phyloP scores from a whole-genome alignment of 768 basidiomycete species.

The Candolleomyces aberdarensis region DNA sequence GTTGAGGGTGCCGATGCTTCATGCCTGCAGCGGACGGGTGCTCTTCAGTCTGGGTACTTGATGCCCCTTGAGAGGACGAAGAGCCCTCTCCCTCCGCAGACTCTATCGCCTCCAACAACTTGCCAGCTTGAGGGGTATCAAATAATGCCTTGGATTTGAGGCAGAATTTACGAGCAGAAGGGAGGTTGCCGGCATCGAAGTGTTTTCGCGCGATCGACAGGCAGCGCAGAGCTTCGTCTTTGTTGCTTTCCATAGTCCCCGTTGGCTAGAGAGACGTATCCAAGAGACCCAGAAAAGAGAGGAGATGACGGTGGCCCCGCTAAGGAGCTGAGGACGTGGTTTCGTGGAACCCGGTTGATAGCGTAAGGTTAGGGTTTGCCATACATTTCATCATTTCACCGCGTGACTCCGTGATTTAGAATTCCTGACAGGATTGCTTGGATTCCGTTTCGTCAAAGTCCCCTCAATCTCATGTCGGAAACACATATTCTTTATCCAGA shows the following conservation, averaged over 20 bases:
- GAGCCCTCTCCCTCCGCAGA: slow-evolving; percentile 34
- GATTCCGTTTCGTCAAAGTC: background rate
- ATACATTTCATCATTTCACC: background rate
- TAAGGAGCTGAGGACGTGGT: background rate
- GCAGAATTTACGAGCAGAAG: slow-evolving; percentile 84
- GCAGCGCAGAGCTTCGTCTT: slow-evolving; percentile 84
- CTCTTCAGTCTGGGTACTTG: slow-evolving; percentile 50
- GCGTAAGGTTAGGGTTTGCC: slow-evolving; percentile 14
- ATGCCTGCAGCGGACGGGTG: slow-evolving; percentile 74
- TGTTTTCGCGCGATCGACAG: slow-evolving; percentile 77
- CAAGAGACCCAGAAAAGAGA: slow-evolving; percentile 4
- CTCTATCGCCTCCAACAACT: slow-evolving; percentile 66
- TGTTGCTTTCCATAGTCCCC: slow-evolving; percentile 74
- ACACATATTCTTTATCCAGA: background rate
- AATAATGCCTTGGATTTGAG: slow-evolving; percentile 85
- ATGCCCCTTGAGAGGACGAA: slow-evolving; percentile 38
- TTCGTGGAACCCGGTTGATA: slow-evolving; percentile 7
- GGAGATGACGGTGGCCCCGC: background rate
- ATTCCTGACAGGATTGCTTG: background rate
- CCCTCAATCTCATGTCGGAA: background rate
- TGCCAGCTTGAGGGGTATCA: slow-evolving; percentile 70
- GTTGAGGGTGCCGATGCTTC: slow-evolving; percentile 51
- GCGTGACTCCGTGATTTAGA: background rate
- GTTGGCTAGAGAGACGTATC: background rate
- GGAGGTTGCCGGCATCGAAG: slow-evolving; percentile 63